Evolutionary conservation across 2,329 filamentous ascomycete genomes (phyloP).

Genomic region (Alternaria arborescens): DNA sequence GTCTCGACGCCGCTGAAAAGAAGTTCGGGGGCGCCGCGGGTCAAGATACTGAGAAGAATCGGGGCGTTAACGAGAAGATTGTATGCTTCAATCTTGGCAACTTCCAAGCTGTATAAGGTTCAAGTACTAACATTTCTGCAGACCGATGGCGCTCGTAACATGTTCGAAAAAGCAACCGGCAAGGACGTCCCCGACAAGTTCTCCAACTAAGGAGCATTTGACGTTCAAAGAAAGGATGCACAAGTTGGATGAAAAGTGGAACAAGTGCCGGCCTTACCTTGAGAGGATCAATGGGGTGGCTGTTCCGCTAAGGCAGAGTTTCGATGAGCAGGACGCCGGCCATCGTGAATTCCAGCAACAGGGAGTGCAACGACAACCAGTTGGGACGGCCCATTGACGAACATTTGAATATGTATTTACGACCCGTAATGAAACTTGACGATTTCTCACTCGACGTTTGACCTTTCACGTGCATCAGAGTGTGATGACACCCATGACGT

Average conservation of each 20-base stretch:
- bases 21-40: constrained; percentile 54
- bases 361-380: neutral
- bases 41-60: constrained; percentile 49
- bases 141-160: constrained; percentile 59
- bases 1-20: constrained; percentile 44
- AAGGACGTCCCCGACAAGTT: constrained; percentile 60
- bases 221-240: constrained; percentile 10
- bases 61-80: constrained; percentile 52
- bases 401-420: neutral
- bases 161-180: constrained; percentile 63
- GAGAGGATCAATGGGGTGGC: constrained; percentile 25
- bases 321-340: neutral
- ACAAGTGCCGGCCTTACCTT: constrained; percentile 20
- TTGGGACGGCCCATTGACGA: neutral
- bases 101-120: neutral
- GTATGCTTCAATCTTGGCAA: constrained; percentile 25
- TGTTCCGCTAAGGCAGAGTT: constrained; percentile 7
- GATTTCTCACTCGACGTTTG: neutral
- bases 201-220: constrained; percentile 52
- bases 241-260: constrained; percentile 20
- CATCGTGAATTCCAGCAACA: neutral
- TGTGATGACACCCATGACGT: neutral
- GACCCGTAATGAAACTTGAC: neutral
- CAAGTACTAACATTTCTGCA: constrained; percentile 13
- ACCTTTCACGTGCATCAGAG: neutral